Conservation (phyloP, 345 rosid species). For the Microthlaspi erraticum region DNA sequence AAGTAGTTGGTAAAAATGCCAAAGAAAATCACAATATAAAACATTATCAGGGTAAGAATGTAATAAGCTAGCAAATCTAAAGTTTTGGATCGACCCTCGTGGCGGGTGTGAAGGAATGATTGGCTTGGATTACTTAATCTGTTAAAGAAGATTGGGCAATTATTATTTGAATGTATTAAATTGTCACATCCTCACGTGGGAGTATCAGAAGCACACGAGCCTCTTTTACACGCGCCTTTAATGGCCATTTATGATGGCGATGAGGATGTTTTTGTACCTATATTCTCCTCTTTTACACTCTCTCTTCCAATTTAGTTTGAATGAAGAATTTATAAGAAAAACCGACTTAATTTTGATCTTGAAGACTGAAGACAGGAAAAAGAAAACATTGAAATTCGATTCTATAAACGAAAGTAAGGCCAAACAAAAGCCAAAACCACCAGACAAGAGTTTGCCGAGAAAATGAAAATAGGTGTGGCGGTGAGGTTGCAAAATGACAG, state of each 20-base stretch:
- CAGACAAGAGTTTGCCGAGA: conserved; percentile 12
- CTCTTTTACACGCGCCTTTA: conserved; percentile 27
- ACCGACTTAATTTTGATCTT: neutral
- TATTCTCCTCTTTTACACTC: neutral
- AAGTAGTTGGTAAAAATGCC: neutral
- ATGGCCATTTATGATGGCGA: conserved; percentile 30
- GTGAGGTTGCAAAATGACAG: conserved; percentile 16
- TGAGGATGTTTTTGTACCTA: conserved; percentile 36
- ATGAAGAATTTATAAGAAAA: neutral
- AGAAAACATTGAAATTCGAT: conserved; percentile 1
- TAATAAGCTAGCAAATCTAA: neutral
- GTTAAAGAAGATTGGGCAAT: conserved; percentile 34
- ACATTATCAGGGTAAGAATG: conserved; percentile 23
- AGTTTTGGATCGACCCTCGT: conserved; percentile 8
- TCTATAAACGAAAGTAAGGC: conserved; percentile 4
- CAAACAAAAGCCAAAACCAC: conserved; percentile 15
- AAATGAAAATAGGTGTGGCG: conserved; percentile 23
- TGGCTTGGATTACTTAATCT: conserved; percentile 17
- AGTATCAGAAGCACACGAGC: conserved; percentile 42
- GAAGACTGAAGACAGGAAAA: neutral
- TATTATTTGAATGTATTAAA: neutral
- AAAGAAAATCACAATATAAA: neutral
- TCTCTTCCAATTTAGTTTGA: too few relatives aligned
- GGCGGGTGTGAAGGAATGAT: conserved; percentile 31
- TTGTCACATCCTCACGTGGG: conserved; percentile 44